Base-by-base conservation (phyloP, 345 rosid genomes). In the Moricandia arvensis region DNA sequence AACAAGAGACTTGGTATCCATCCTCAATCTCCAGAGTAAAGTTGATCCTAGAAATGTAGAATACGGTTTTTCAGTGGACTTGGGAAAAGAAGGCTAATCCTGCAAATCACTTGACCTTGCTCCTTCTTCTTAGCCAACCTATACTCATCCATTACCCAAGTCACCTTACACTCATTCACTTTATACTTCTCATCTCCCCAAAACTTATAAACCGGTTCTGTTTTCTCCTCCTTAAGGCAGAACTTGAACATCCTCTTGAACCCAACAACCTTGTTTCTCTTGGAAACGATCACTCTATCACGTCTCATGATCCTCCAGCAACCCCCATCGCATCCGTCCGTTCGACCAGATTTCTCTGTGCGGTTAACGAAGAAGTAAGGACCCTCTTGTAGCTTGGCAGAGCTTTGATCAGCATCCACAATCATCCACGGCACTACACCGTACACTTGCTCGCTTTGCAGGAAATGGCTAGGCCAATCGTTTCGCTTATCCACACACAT, bases 101-200 rank as follows among this genome's bases (percentile, higher is more conserved):
- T 60, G 64, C 64, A 60, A 60, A 60, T 31, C 12, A 15, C 64
- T 60, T 31, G 30, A 31, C 41, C 64, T 15, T 60, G 64, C 7
- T 7, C 8, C 64, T 17, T 60, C 41, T 60, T 60, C 24, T 31
- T 60, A 31, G 12, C 21, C 35, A 60, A 12, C 64, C 64, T 60
- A 60, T 60, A 60, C 64, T 60, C 64, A n/a, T 60, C 64, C 64
- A 60, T 60, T 4, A 60, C 10, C 64, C 64, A 60, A 15, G 64
- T 60, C 64, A n/a, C 21, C 18, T 59, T 53, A 8, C 0, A 8
- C 27, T 53, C 21, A n/a, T 6, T 8, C 2, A n/a, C 63, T 57
- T 26, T 6, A 57, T 27, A 59, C 5, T 59, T 29, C 18, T 27
- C 62, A 27, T 27, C 35, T 29, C 1, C 63, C 60, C 60, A 55